Conservation (phyloP, 371 early-diverging fungal genomes). For the Rhizopus arrhizus region DNA sequence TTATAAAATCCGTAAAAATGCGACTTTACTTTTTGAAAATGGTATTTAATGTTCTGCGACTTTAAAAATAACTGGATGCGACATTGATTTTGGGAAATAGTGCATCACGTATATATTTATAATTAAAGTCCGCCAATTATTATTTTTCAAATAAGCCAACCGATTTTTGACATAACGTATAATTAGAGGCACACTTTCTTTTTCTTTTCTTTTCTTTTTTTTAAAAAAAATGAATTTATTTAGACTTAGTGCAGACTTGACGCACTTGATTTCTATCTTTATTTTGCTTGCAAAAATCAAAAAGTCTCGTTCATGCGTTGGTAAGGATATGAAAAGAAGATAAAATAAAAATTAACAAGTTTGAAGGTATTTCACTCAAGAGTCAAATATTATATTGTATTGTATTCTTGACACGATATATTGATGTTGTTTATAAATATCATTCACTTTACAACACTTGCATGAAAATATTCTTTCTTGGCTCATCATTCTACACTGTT, state of each 20-base stretch:
- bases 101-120: background rate
- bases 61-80: background rate
- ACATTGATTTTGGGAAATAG: background rate
- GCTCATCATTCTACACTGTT: slow-evolving; percentile 83
- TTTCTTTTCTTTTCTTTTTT: slow-evolving; percentile 6
- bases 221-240: slow-evolving; percentile 80
- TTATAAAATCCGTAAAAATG: too few species aligned
- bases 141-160: too few species aligned
- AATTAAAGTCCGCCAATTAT: too few species aligned
- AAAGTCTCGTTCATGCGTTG: slow-evolving; percentile 82
- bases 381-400: slow-evolving; percentile 93
- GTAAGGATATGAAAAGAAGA: slow-evolving; percentile 42
- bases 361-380: slow-evolving; percentile 94
- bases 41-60: background rate
- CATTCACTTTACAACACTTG: slow-evolving; percentile 89
- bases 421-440: slow-evolving; percentile 83
- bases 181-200: background rate
- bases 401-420: slow-evolving; percentile 96
- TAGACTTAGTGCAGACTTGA: slow-evolving; percentile 89
- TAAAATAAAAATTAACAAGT: background rate
- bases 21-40: too few species aligned
- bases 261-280: slow-evolving; percentile 93
- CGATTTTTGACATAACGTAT: too few species aligned
- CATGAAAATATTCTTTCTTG: slow-evolving; percentile 96
- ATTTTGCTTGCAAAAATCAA: slow-evolving; percentile 89